Base-by-base conservation (phyloP, 257 asterid genomes). In the Rubia yunnanensis region DNA sequence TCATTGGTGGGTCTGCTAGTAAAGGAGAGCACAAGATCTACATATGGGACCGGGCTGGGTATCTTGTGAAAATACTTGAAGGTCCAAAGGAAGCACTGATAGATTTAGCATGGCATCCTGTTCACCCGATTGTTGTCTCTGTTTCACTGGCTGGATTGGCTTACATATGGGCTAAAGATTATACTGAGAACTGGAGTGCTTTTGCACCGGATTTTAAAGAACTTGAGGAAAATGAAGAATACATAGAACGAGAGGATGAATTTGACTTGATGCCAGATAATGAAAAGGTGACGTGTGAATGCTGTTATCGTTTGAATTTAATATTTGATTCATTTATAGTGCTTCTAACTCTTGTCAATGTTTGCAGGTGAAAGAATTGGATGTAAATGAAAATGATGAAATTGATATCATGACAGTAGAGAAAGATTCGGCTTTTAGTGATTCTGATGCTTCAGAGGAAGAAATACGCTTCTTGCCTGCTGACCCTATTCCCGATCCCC, bases 1-100 rank as follows among this genome's bases (percentile, higher is more conserved):
- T 91, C 38, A 76, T 91, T 67, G 96, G 98, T 64, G 96, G 96
- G 63, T 91, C 98, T 72, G 98, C 95, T 68, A 88, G 82, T 82
- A 86, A 86, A 83, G 98, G 98, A 70, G 98, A 91, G 80, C 98
- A 91, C 82, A 91, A 91, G 83, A 88, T 91, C 83, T 91, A 91
- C 76, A 88, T 86, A 70, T 91, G 98, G 98, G 98, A 91, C 76
- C 81, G 86, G 66, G 90, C 88, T 52, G 98, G 98, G 48, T 92
- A 86, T 79, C 95, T 91, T 75, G 98, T 88, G 18, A 91, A 91
- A 76, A 88, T 91, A 64, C 98, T 91, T 54, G 98, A 91, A 77
- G 98, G 96, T 57, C 98, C 98, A 64, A 88, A 88, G 77, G 98
- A 91, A 77, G 96, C 92, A 39, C 76, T 91, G 53, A 78, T 85